Base-by-base conservation (phyloP, 2,329 filamentous ascomycete species). In the Colletotrichum sp. region DNA sequence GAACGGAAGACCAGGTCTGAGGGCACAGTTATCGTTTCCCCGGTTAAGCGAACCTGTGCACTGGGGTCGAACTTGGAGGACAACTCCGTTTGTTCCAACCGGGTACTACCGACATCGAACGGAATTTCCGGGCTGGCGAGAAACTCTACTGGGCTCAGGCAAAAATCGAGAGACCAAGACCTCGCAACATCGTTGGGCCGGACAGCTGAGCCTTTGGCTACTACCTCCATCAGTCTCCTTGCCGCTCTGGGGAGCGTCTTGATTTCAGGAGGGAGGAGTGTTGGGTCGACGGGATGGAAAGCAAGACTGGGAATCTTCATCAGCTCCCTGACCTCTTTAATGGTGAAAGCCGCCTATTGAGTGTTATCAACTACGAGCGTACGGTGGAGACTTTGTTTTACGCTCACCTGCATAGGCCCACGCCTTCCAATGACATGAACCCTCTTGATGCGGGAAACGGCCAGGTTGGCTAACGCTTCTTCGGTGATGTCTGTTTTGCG, bases 311-410 rank as follows among this genome's bases (percentile, higher is more conserved):
- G 90, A 4, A 98, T 89, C 66, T 94, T 94, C 86, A 98, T 93
- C 6, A 99, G 87, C 84, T 99, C 97, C 44, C 97, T 92, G 19
- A 95, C 87, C 86, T 99, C 97, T 84, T 98, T 98, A 83, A 98
- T 98, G 0, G 96, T 98, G 80, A 98, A 98, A 1, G 97, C 93
- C 28, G 95, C 96, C 93, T 96, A 22, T 61, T 32, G 68, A 5
- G n/a, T 52, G 44, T 52, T 52, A 22, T 52, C 44, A 52, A 52
- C 44, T 13, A 22, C n/a, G n/a, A 22, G 44, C 44, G 44, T 8
- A 52, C 44, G 44, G n/a, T n/a, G 9, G 44, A 52, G 44, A 52
- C 44, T 52, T n/a, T 52, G 13, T 19, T 3, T 16, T 39, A 57
- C 27, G 80, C 88, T 77, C 86, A 93, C 94, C 89, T 98, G 96